These are phyloP conservation scores for Trichosporon coremiiforme DNA, from an alignment of 1,284 basidiomycete genomes.

Conservation along the genomic window DNA sequence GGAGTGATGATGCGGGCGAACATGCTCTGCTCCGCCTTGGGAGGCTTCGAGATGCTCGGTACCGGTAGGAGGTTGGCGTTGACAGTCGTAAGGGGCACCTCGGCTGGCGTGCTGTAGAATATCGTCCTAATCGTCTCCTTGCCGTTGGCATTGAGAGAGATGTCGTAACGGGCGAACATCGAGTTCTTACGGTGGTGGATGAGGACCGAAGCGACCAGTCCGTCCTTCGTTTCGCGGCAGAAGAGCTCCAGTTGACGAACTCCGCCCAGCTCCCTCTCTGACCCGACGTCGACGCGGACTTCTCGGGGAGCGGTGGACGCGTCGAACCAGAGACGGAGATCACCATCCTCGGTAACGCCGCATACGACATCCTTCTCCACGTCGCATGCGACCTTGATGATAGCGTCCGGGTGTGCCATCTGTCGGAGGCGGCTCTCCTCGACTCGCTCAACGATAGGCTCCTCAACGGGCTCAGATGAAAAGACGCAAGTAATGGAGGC, in stretches of 20 bases:
- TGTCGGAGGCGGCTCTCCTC: constrained; percentile 43
- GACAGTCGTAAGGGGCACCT: constrained; percentile 31
- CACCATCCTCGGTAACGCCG: constrained; percentile 48
- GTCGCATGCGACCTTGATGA: constrained; percentile 44
- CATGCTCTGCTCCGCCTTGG: constrained; percentile 23
- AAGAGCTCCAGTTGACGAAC: constrained; percentile 38
- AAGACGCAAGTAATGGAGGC: constrained; percentile 45
- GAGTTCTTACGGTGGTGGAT: constrained; percentile 40
- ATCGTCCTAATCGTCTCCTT: constrained; percentile 25
- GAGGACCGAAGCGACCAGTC: constrained; percentile 34
- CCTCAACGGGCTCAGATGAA: constrained; percentile 35
- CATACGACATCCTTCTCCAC: constrained; percentile 39
- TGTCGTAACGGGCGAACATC: constrained; percentile 39
- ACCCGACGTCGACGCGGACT: constrained; percentile 43
- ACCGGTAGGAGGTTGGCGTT: constrained; percentile 32
- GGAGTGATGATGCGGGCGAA: constrained; percentile 31
- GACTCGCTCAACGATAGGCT: constrained; percentile 38
- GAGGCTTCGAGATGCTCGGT: constrained; percentile 31
- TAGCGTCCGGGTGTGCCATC: constrained; percentile 39
- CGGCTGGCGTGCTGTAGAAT: constrained; percentile 30
- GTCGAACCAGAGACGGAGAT: constrained; percentile 45
- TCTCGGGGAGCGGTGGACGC: constrained; percentile 28
- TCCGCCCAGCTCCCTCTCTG: constrained; percentile 35
- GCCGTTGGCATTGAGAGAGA: constrained; percentile 24
- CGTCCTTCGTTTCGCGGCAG: constrained; percentile 13